Conservation (phyloP, 169 alveolate species). For the Plasmodium cynomolgi region DNA sequence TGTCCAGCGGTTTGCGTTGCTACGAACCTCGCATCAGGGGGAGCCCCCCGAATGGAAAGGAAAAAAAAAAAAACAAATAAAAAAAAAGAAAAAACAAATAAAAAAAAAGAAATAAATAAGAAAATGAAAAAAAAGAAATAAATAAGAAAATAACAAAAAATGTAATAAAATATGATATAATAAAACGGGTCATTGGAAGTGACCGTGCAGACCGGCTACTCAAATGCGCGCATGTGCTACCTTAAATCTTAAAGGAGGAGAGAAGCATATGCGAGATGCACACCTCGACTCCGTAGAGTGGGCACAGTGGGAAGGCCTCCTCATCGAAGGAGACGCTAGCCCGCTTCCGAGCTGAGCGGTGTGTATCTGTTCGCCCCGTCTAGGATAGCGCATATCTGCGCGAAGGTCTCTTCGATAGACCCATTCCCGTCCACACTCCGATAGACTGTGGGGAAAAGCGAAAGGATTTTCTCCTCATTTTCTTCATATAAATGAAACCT, state of each 20-base stretch:
- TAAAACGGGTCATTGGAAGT: background rate
- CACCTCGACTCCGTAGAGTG: background rate
- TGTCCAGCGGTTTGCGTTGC: background rate
- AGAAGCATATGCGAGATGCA: background rate
- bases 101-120: too few relatives aligned
- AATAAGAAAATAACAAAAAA: too few relatives aligned
- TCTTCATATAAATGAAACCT: constrained; percentile 30
- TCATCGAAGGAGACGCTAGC: background rate
- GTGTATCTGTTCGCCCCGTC: background rate
- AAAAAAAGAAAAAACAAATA: too few relatives aligned
- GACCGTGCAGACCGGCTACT: background rate
- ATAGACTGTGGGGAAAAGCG: constrained; percentile 4
- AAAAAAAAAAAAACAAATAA: too few relatives aligned
- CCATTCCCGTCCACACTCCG: constrained; percentile 41
- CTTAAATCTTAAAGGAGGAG: too few relatives aligned
- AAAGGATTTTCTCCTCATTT: background rate
- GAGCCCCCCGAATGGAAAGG: background rate
- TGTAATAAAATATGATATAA: too few relatives aligned
- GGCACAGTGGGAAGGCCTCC: background rate
- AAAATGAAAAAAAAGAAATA: too few relatives aligned
- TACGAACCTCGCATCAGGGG: background rate
- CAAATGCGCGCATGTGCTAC: background rate
- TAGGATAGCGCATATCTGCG: constrained; percentile 15
- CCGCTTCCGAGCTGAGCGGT: too few relatives aligned
- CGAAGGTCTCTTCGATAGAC: constrained; percentile 6